These are phyloP conservation scores for Salix exigua DNA, from an alignment of 345 rosid genomes.

Conservation along the genomic window DNA sequence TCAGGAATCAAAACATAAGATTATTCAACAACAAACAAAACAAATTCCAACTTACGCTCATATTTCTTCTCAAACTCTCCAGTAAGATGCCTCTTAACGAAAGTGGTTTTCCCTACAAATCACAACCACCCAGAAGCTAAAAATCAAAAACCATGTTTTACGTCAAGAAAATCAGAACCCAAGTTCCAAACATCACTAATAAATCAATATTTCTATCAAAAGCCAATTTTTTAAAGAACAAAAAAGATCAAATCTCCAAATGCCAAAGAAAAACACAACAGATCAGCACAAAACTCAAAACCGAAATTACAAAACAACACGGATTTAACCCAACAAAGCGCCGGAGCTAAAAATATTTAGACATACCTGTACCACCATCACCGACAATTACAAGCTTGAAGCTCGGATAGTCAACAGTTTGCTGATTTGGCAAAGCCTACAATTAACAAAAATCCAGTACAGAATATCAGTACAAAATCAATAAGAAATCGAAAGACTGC, in stretches of 20 bases:
- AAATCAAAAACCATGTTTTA: not conserved
- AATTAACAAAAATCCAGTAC: not conserved
- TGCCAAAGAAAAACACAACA: not conserved
- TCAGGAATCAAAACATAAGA: not conserved
- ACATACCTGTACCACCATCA: slow-evolving; percentile 43
- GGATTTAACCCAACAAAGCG: not conserved
- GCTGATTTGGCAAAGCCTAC: slow-evolving; percentile 75
- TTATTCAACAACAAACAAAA: not conserved
- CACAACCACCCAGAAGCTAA: not conserved
- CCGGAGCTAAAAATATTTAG: not conserved
- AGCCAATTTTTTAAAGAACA: not conserved
- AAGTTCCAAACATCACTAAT: not conserved
- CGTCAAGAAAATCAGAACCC: not conserved
- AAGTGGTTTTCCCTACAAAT: slow-evolving; percentile 39
- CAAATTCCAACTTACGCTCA: slow-evolving; percentile 29
- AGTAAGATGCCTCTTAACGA: slow-evolving; percentile 45
- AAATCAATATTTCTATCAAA: not conserved
- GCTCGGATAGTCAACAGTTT: slow-evolving; percentile 53
- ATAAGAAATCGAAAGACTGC: not conserved
- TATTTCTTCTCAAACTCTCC: slow-evolving; percentile 52
- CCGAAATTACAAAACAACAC: not conserved
- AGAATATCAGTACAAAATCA: not conserved
- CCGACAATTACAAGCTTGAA: slow-evolving; percentile 49
- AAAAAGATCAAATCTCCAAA: not conserved
- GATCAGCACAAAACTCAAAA: not conserved